Evolutionary conservation across 768 basidiomycete genomes (phyloP).

Genomic region (Xerocomellus amylosporus): DNA sequence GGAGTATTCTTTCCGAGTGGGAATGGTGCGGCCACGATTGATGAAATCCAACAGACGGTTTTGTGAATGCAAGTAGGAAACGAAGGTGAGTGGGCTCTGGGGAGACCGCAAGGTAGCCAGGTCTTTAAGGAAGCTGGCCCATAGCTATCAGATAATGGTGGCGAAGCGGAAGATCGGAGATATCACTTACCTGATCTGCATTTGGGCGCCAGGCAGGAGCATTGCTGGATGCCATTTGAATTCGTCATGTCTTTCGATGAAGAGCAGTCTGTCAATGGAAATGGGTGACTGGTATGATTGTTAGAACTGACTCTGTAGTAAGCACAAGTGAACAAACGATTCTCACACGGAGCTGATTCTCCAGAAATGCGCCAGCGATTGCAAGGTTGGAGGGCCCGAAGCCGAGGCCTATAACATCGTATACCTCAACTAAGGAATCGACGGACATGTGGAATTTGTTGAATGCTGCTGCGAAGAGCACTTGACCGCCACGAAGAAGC

Average conservation of each 20-base stretch:
- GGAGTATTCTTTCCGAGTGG: constrained; percentile 51
- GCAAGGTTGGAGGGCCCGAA: constrained; percentile 56
- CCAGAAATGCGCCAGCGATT: constrained; percentile 48
- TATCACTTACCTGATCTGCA: constrained; percentile 48
- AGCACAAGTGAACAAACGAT: neutral
- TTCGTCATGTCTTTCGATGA: constrained; percentile 46
- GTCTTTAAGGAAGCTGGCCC: constrained; percentile 48
- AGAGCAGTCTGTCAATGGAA: constrained; percentile 36
- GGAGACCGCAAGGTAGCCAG: constrained; percentile 52
- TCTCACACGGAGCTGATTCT: constrained; percentile 28
- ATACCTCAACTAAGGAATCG: constrained; percentile 13
- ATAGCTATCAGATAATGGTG: constrained; percentile 3
- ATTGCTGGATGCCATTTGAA: constrained; percentile 59
- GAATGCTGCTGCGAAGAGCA: neutral
- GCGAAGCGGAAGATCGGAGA: neutral
- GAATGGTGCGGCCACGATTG: constrained; percentile 49
- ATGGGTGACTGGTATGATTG: constrained; percentile 5
- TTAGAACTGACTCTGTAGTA: neutral
- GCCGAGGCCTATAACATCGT: constrained; percentile 50
- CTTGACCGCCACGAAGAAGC: neutral
- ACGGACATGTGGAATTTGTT: constrained; percentile 4
- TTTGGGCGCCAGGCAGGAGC: constrained; percentile 48
- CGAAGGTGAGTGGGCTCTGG: constrained; percentile 49
- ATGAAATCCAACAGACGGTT: constrained; percentile 50
- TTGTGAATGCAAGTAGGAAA: constrained; percentile 50